Percentiles rank a stretch among this genome's conserved stretches.
phyloP scores from a whole-genome alignment of 495 filamentous ascomycete genomes.

The Podospora didyma region DNA sequence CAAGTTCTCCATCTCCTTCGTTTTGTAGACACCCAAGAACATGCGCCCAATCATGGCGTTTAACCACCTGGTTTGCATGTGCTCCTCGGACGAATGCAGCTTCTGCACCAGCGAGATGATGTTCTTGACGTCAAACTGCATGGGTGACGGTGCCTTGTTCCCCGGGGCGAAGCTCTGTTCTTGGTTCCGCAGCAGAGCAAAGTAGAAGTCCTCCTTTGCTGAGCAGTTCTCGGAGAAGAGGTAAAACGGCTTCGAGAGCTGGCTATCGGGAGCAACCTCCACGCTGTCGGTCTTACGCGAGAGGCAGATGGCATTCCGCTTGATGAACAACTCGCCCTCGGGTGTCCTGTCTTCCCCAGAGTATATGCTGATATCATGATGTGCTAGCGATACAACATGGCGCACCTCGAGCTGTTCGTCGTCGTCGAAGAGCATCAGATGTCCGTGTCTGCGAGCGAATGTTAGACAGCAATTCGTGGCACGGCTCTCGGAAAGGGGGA shows the following conservation, averaged over 20 bases:
- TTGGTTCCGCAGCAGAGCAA: constrained; percentile 82
- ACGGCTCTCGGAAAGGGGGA: background rate
- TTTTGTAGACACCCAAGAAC: constrained; percentile 85
- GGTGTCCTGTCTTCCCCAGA: constrained; percentile 76
- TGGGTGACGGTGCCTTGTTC: constrained; percentile 61
- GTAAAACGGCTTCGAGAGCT: constrained; percentile 75
- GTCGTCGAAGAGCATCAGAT: constrained; percentile 97
- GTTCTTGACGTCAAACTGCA: constrained; percentile 77
- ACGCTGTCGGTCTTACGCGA: constrained; percentile 61
- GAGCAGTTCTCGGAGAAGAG: constrained; percentile 92
- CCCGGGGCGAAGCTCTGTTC: constrained; percentile 56
- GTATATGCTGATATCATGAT: constrained; percentile 82
- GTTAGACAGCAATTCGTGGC: constrained; percentile 7
- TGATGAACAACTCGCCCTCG: constrained; percentile 92
- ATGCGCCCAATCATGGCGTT: constrained; percentile 86
- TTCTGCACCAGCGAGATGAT: constrained; percentile 83
- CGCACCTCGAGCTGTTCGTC: constrained; percentile 82
- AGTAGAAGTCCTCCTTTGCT: constrained; percentile 97
- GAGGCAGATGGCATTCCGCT: constrained; percentile 89
- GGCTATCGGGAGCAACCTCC: constrained; percentile 48
- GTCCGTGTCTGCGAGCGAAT: constrained; percentile 65
- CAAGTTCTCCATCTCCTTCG: constrained; percentile 70
- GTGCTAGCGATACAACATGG: constrained; percentile 86
- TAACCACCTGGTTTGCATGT: constrained; percentile 88
- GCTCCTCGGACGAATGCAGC: constrained; percentile 88